phyloP scores from a whole-genome alignment of 148 eudicot genomes.

The Silene conica region DNA sequence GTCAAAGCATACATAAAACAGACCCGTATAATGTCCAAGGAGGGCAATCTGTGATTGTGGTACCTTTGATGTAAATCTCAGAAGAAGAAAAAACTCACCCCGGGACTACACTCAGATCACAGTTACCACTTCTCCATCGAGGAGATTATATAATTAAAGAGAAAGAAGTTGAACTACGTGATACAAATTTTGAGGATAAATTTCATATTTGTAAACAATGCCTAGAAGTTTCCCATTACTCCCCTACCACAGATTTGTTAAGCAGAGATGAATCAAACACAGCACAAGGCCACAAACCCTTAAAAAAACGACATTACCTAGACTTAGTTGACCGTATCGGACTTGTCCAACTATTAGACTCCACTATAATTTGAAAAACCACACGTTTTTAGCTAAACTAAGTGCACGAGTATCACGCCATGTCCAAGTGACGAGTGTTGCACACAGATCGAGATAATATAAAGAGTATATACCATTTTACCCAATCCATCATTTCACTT shows the following conservation, averaged over 20 bases:
- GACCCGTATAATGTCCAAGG: slow-evolving; percentile 14
- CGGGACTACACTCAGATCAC: neutral
- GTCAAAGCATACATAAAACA: slow-evolving; percentile 21
- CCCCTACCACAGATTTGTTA: neutral
- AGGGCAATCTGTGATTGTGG: neutral
- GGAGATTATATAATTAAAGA: neutral
- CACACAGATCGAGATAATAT: neutral
- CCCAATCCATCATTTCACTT: no score
- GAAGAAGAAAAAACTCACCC: neutral
- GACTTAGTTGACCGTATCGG: neutral
- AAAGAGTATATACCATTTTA: no score
- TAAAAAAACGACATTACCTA: neutral
- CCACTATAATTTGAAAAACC: neutral
- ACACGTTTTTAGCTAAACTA: neutral
- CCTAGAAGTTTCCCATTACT: neutral
- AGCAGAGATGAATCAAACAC: neutral
- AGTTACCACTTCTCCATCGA: neutral
- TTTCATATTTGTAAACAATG: neutral
- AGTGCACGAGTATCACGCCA: neutral
- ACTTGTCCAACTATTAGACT: neutral
- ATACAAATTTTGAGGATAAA: neutral
- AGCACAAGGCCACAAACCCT: neutral
- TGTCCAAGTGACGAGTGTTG: neutral
- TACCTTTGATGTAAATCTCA: neutral
- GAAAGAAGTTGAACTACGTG: neutral